Conservation (phyloP, 768 basidiomycete genomes). For the Boletus sensibilis region DNA sequence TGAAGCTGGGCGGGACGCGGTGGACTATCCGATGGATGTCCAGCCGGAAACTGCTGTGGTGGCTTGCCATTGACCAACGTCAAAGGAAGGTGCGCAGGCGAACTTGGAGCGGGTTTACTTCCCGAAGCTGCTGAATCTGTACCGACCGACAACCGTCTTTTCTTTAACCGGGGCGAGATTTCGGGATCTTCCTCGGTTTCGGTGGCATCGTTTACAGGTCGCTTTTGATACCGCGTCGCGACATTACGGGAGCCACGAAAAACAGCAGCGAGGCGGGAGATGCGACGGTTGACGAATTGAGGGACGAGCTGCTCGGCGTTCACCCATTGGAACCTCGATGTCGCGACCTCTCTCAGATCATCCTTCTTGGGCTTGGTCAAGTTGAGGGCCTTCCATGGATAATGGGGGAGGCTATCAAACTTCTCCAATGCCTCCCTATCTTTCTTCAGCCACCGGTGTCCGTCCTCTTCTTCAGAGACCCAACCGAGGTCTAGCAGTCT, state of each 20-base stretch:
- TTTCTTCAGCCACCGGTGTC: conserved; percentile 23
- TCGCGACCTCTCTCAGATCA: conserved; percentile 26
- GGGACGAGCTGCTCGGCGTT: conserved; percentile 32
- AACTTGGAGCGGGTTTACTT: conserved; percentile 4
- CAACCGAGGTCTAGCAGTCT: conserved; percentile 31
- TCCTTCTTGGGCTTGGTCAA: conserved; percentile 27
- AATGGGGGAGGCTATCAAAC: conserved; percentile 24
- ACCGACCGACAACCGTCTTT: conserved; percentile 21
- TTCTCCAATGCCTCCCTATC: conserved; percentile 28
- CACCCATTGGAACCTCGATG: conserved; percentile 29
- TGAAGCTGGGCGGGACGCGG: neutral
- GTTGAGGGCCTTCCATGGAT: conserved; percentile 29
- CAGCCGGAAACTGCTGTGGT: conserved; percentile 32
- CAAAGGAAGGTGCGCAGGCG: conserved; percentile 13
- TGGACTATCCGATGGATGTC: conserved; percentile 12
- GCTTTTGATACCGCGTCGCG: conserved; percentile 23
- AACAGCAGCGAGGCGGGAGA: conserved; percentile 17
- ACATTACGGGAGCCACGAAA: conserved; percentile 9
- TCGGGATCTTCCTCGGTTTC: conserved; percentile 7
- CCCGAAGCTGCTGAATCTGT: neutral
- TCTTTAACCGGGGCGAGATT: conserved; percentile 26
- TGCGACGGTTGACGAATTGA: conserved; percentile 23
- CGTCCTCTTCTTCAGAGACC: conserved; percentile 24
- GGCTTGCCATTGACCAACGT: conserved; percentile 30
- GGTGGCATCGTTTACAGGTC: conserved; percentile 13